A percentile compares a stretch with the other conserved stretches of the same genome.
These are phyloP conservation scores for Hemileia vastatrix DNA, from an alignment of 1,284 basidiomycete species.

Conservation along the genomic window DNA sequence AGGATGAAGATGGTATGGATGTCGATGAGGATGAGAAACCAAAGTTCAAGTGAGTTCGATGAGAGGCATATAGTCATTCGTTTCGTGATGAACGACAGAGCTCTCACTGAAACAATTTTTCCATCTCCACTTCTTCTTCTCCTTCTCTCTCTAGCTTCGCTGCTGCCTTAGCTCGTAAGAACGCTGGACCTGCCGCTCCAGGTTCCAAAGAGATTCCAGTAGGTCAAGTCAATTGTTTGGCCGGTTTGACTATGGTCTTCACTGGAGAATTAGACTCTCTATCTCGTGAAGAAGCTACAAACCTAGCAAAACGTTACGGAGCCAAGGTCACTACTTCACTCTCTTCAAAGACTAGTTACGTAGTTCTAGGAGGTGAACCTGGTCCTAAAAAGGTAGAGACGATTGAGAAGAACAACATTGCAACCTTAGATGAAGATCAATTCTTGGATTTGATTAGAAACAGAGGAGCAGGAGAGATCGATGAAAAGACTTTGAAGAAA, in stretches of 20 bases:
- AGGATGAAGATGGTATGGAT: slow-evolving; percentile 14
- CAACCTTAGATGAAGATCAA: slow-evolving; percentile 72
- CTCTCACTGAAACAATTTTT: not conserved
- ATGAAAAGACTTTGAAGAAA: slow-evolving; percentile 72
- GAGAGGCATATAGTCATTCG: slow-evolving; percentile 21
- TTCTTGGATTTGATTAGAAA: slow-evolving; percentile 73
- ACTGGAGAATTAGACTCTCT: slow-evolving; percentile 73
- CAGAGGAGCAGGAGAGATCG: slow-evolving; percentile 50
- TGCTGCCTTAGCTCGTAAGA: too few relatives aligned
- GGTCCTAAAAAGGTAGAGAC: slow-evolving; percentile 74
- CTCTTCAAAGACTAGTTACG: slow-evolving; percentile 79
- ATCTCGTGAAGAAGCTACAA: slow-evolving; percentile 73
- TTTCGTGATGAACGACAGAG: not conserved
- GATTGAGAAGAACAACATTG: slow-evolving; percentile 66
- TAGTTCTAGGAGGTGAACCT: slow-evolving; percentile 76
- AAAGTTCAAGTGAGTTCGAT: slow-evolving; percentile 41
- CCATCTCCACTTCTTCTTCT: not conserved
- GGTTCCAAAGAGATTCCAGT: slow-evolving; percentile 74
- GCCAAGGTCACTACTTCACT: slow-evolving; percentile 77
- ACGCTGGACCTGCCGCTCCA: too few relatives aligned
- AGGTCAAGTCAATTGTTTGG: slow-evolving; percentile 64
- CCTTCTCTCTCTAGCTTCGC: slow-evolving; percentile 26
- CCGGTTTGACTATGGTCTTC: slow-evolving; percentile 84
- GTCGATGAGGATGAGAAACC: too few relatives aligned
- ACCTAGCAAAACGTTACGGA: slow-evolving; percentile 83